Percentiles rank a stretch among this genome's conserved stretches.
Evolutionary conservation across 2,329 filamentous ascomycete genomes (phyloP).

Genomic region (Rosellinia necatrix): DNA sequence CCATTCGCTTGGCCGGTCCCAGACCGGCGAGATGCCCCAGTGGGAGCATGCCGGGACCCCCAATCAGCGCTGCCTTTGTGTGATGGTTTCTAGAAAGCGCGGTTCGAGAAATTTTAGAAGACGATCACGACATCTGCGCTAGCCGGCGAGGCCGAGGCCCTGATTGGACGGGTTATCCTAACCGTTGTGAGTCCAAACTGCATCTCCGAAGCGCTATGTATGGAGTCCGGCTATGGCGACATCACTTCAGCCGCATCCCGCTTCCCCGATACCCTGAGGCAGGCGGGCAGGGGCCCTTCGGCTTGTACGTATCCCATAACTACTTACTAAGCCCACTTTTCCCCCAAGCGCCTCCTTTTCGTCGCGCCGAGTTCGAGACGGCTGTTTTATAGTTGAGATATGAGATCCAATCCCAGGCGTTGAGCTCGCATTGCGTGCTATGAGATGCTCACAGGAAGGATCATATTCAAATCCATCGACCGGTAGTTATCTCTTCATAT

Average conservation of each 20-base stretch:
- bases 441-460: slow-evolving; percentile 3
- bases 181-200: slow-evolving; percentile 16
- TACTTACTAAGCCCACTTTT: slow-evolving; percentile 25
- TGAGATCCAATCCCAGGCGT: background rate
- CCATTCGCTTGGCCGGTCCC: too few species aligned
- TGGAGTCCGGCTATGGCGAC: slow-evolving; percentile 29
- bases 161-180: slow-evolving; percentile 36
- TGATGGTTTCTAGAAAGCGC: background rate
- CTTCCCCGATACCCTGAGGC: slow-evolving; percentile 28
- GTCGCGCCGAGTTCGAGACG: background rate
- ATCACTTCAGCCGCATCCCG: slow-evolving; percentile 29
- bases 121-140: slow-evolving; percentile 47
- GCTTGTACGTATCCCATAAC: slow-evolving; percentile 6
- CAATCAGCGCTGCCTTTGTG: slow-evolving; percentile 3
- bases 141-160: slow-evolving; percentile 31
- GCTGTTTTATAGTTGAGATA: background rate
- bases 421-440: slow-evolving; percentile 14
- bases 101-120: slow-evolving; percentile 39
- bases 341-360: background rate
- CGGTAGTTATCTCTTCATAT: background rate
- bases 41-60: background rate
- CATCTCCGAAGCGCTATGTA: slow-evolving; percentile 8
- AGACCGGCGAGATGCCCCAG: background rate
- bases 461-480: slow-evolving; percentile 12
- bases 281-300: background rate